Base-by-base conservation (phyloP, 1,284 basidiomycete species). In the Cystobasidium pallidum region DNA sequence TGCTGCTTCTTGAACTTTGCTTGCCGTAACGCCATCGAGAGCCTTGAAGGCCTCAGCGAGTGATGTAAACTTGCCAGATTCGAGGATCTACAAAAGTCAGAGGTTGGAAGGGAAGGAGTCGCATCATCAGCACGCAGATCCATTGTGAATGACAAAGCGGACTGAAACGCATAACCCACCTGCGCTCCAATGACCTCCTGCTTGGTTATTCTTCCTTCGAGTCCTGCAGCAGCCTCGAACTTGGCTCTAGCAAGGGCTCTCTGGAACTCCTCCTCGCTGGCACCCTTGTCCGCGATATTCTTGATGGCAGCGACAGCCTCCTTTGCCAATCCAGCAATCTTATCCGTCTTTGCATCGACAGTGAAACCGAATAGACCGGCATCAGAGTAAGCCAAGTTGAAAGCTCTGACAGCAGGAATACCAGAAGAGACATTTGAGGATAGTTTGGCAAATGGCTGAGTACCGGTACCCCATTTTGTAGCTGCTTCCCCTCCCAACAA, bases 301-400 rank as follows among this genome's bases (percentile, higher is more conserved):
- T 90, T 89, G 76, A 92, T 78, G n/a, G 86, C 88, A 51, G 85
- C 81, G 19, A 90, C 87, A 45, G 86, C 88, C 71, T 84, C 85
- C 81, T 88, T 86, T 30, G 86, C 87, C 19, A 66, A 47, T 49
- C 26, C 32, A 30, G 63, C 71, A 52, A 87, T 86, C 64, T 86
- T 85, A 77, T 86, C 87, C 47, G 92, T 88, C 64, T 77, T 73
- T 8, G 85, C 89, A 80, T 89, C 87, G 61, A 95, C 83, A 72
- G 92, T 82, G 72, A 94, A 82, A 75, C 91, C 92, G 76, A 94
- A 88, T 70, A 97, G 85, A 21, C 89, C 85, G 2, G 91, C 92
- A 80, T 96, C 94, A 26, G 92, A 91, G 84, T 96, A 97, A 21
- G 90, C 88, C 17, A 92, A 83, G 79, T 91, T 86, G 72, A 94